phyloP scores from a whole-genome alignment of 305 asterid genomes.

The Ajuga reptans region DNA sequence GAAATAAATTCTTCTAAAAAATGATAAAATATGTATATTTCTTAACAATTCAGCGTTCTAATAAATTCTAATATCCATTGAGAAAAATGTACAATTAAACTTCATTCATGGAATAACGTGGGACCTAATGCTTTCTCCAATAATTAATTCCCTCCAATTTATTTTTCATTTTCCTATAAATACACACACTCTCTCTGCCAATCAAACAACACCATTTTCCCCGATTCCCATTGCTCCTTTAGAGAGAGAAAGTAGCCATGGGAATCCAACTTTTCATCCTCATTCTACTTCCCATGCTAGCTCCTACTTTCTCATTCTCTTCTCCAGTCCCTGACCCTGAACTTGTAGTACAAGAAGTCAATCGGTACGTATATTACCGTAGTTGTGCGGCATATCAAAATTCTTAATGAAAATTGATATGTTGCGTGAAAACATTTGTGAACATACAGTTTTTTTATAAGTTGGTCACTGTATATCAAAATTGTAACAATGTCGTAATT shows the following conservation, averaged over 20 bases:
- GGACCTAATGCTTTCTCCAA: slow-evolving; percentile 27
- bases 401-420: too few species aligned
- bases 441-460: too few species aligned
- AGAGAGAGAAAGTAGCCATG: slow-evolving; percentile 24
- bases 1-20: too few species aligned
- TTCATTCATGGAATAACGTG: slow-evolving; percentile 22
- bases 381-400: too few species aligned
- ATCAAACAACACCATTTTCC: neutral
- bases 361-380: slow-evolving; percentile 48
- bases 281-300: slow-evolving; percentile 26
- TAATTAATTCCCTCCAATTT: slow-evolving; percentile 5
- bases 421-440: too few species aligned
- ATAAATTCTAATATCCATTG: neutral
- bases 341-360: slow-evolving; percentile 53
- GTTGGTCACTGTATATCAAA: too few species aligned
- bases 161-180: neutral
- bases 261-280: slow-evolving; percentile 33
- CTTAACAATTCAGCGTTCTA: too few species aligned
- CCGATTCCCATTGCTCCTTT: neutral
- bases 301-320: slow-evolving; percentile 31
- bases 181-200: neutral
- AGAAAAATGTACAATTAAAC: slow-evolving; percentile 14
- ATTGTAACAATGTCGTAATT: neutral
- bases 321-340: slow-evolving; percentile 63
- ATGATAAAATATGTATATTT: too few species aligned